Percentiles rank a stretch among this genome's conserved stretches.
These are phyloP conservation scores for Sapria himalayana DNA, from an alignment of 345 rosid genomes.

Conservation along the genomic window DNA sequence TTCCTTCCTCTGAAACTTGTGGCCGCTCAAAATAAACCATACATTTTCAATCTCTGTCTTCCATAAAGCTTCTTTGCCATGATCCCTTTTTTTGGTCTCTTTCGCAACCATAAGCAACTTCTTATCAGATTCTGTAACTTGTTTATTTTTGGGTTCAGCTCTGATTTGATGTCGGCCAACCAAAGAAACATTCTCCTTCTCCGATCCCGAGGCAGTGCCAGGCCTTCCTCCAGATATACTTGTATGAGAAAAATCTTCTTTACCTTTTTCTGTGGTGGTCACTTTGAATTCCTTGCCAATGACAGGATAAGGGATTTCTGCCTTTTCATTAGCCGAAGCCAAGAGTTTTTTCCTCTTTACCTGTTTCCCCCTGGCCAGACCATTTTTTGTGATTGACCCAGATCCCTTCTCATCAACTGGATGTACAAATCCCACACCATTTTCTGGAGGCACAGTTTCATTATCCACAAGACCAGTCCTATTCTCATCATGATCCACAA, in stretches of 20 bases:
- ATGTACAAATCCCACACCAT: slow-evolving; percentile 9
- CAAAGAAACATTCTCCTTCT: slow-evolving; percentile 24
- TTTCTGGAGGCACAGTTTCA: slow-evolving; percentile 32
- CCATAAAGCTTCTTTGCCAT: no score
- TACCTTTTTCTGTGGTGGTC: slow-evolving; percentile 10
- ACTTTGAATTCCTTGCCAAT: slow-evolving; percentile 8
- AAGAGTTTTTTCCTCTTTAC: slow-evolving; percentile 13
- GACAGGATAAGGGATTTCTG: slow-evolving; percentile 8
- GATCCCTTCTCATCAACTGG: slow-evolving; percentile 8
- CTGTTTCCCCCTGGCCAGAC: slow-evolving; percentile 7
- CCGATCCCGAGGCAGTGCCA: slow-evolving; percentile 11
- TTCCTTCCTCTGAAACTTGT: slow-evolving; percentile 45
- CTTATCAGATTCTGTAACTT: slow-evolving; percentile 12
- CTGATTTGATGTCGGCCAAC: slow-evolving; percentile 10
- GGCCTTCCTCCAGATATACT: slow-evolving; percentile 7
- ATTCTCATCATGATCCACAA: slow-evolving; percentile 9
- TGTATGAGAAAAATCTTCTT: slow-evolving; percentile 2
- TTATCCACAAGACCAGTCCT: slow-evolving; percentile 14
- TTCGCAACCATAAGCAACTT: slow-evolving; percentile 10
- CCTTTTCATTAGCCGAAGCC: slow-evolving; percentile 14
- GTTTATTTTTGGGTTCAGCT: no score
- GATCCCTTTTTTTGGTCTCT: slow-evolving; percentile 10
- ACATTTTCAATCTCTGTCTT: slow-evolving; percentile 22
- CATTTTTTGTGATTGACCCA: slow-evolving; percentile 10
- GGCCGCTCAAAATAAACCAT: slow-evolving; percentile 56